These are phyloP conservation scores for Alnus rubra DNA, from an alignment of 306 rosid genomes.

Conservation along the genomic window DNA sequence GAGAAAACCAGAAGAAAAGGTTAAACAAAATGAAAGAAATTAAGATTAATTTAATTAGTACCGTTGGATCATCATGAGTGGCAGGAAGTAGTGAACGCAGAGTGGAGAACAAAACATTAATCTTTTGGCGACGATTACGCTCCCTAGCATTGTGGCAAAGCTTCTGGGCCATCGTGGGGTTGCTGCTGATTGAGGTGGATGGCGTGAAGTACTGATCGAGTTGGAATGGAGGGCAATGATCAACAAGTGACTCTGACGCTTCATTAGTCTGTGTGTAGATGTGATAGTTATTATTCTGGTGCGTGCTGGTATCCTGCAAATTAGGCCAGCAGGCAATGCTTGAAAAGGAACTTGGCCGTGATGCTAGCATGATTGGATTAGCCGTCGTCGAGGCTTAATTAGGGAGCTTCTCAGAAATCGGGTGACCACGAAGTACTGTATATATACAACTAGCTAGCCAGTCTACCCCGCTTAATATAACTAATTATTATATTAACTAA, in stretches of 20 bases:
- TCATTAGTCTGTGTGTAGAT: background rate
- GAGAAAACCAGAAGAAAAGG: no score
- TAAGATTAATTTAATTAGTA: constrained; percentile 9
- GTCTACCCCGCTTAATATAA: no score
- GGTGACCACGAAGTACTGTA: background rate
- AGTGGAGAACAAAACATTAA: constrained; percentile 61
- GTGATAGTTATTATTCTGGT: background rate
- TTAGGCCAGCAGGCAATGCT: constrained; percentile 28
- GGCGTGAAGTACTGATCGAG: background rate
- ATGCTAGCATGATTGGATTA: constrained; percentile 31
- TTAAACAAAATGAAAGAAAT: background rate
- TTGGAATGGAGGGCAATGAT: background rate
- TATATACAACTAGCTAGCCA: background rate
- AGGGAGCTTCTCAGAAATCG: background rate
- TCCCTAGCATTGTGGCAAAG: constrained; percentile 82
- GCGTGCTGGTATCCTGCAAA: constrained; percentile 11
- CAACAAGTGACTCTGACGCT: background rate
- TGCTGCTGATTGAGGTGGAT: background rate
- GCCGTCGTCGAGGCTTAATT: background rate
- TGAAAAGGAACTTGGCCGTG: constrained; percentile 36
- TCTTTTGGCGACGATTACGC: constrained; percentile 82
- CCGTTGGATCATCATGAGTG: constrained; percentile 47
- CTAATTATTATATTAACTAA: no score
- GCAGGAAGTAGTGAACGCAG: constrained; percentile 68
- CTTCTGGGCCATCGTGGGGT: constrained; percentile 43